Conservation (phyloP, 106 monocot genomes). For the Platanthera zijinensis region DNA sequence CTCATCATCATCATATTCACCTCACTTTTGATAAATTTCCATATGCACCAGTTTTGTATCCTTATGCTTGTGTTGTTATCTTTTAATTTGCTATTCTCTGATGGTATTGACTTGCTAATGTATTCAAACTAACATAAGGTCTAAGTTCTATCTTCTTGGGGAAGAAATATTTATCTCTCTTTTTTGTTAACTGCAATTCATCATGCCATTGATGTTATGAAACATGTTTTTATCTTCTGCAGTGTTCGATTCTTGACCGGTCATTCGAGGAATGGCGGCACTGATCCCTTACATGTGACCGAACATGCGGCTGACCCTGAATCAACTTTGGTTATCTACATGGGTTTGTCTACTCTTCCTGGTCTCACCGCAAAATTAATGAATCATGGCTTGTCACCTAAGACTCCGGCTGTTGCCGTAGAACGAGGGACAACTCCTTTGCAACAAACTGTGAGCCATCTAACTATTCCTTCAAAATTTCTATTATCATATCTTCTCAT, state of each 20-base stretch:
- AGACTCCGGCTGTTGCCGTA: slow-evolving; percentile 85
- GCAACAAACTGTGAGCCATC: slow-evolving; percentile 56
- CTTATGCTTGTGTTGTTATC: too few species aligned
- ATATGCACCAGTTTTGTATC: too few species aligned
- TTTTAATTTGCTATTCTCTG: too few species aligned
- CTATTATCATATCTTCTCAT: background rate
- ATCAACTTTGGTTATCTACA: slow-evolving; percentile 89
- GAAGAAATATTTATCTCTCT: too few species aligned
- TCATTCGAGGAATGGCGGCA: slow-evolving; percentile 89
- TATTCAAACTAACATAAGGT: background rate
- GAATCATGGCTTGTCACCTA: slow-evolving; percentile 53
- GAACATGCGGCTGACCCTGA: slow-evolving; percentile 81
- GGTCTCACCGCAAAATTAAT: slow-evolving; percentile 55
- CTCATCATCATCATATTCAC: too few species aligned
- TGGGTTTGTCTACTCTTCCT: slow-evolving; percentile 92
- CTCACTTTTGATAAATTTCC: too few species aligned
- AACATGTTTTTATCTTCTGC: slow-evolving; percentile 15
- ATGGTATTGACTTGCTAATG: too few species aligned
- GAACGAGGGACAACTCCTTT: slow-evolving; percentile 95
- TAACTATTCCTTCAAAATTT: background rate
- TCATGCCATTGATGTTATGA: background rate
- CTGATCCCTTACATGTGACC: slow-evolving; percentile 71
- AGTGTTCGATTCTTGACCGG: slow-evolving; percentile 92
- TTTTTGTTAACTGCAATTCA: background rate
- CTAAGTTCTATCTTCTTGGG: background rate